Conservation (phyloP, 2,329 filamentous ascomycete genomes). For the Diaporthe nobilis region DNA sequence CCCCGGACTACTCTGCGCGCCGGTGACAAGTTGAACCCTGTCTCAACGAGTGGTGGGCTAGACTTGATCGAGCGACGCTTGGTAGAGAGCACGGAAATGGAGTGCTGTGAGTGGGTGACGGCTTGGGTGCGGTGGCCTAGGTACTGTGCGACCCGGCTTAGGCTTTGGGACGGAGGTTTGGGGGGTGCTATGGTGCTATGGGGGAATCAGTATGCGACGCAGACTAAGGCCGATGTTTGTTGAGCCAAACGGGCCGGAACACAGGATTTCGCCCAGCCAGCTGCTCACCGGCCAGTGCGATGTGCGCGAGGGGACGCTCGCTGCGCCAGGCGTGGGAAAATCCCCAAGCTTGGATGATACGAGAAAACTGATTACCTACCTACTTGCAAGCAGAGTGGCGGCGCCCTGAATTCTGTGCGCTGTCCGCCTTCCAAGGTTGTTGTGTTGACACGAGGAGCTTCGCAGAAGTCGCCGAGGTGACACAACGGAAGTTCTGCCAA, state of each 20-base stretch:
- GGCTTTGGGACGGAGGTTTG: conserved; percentile 23
- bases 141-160: conserved; percentile 35
- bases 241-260: conserved; percentile 13
- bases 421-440: conserved; percentile 7
- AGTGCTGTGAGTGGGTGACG: conserved; percentile 39
- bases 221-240: conserved; percentile 19
- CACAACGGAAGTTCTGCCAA: conserved; percentile 32
- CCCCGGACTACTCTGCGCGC: conserved; percentile 36
- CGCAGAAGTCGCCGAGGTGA: conserved; percentile 36
- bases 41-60: conserved; percentile 37
- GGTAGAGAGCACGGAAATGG: conserved; percentile 31
- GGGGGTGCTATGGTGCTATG: conserved; percentile 20
- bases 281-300: conserved; percentile 13
- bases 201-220: conserved; percentile 23
- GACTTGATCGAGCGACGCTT: conserved; percentile 35
- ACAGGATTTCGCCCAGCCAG: not conserved
- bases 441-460: conserved; percentile 34
- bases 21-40: conserved; percentile 40
- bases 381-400: conserved; percentile 23
- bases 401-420: conserved; percentile 12
- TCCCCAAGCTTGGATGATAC: not conserved
- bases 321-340: not conserved
- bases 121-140: conserved; percentile 26
- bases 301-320: not conserved
- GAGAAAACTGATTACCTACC: conserved; percentile 7